Percentiles rank a stretch among this genome's conserved stretches.
Conservation (phyloP, 2,329 filamentous ascomycete genomes). For the Phaeoacremonium minimum region DNA sequence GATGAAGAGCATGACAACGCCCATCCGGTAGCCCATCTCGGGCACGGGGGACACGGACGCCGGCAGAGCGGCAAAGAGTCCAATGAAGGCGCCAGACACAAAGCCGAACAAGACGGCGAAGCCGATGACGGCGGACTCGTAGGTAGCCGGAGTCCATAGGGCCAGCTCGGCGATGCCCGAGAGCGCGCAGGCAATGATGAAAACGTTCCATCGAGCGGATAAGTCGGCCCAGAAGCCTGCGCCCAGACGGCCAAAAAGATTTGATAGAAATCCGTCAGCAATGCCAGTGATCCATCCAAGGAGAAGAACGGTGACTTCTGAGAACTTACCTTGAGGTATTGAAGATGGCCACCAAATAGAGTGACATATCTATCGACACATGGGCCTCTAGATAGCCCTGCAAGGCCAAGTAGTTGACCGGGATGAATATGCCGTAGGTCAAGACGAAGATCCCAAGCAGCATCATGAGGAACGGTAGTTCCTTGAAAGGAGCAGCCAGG, state of each 20-base stretch:
- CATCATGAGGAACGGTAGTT: conserved; percentile 23
- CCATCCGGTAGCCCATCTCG: conserved; percentile 65
- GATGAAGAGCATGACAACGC: conserved; percentile 57
- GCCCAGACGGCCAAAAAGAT: conserved; percentile 28
- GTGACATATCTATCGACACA: conserved; percentile 19
- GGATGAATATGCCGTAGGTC: conserved; percentile 28
- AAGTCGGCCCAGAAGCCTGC: conserved; percentile 24
- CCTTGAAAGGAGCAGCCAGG: conserved; percentile 21
- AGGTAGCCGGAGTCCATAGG: conserved; percentile 44
- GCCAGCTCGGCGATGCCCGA: conserved; percentile 39
- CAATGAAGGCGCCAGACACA: conserved; percentile 61
- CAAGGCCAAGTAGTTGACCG: conserved; percentile 29
- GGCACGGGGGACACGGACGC: conserved; percentile 67
- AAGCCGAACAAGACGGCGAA: conserved; percentile 69
- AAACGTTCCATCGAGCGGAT: conserved; percentile 40
- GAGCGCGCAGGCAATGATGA: conserved; percentile 46
- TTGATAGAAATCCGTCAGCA: too few relatives aligned
- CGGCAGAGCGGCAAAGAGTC: conserved; percentile 58
- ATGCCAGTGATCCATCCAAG: too few relatives aligned
- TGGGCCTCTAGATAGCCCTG: conserved; percentile 22
- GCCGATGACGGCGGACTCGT: conserved; percentile 54
- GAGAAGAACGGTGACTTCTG: too few relatives aligned
- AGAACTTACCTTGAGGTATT: too few relatives aligned
- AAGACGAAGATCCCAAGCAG: conserved; percentile 26
- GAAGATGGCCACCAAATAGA: conserved; percentile 31